These are phyloP conservation scores for Kuraishia piskuri DNA, from an alignment of 805 yeast species.

Conservation along the genomic window DNA sequence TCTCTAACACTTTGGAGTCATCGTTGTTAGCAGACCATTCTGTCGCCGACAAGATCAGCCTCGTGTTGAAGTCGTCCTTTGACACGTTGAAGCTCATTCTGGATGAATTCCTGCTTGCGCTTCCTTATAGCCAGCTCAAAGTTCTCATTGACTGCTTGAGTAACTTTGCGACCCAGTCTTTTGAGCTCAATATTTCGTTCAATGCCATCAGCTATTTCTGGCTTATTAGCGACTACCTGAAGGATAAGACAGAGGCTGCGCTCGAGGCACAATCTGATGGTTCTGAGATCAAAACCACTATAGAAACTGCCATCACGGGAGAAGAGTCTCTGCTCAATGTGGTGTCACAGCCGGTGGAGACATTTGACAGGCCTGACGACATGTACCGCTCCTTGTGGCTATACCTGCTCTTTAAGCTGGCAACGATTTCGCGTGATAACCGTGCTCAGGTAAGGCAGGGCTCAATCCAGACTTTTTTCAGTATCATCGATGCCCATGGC, in stretches of 20 bases:
- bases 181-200: slow-evolving; percentile 80
- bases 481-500: slow-evolving; percentile 71
- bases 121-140: slow-evolving; percentile 60
- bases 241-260: slow-evolving; percentile 21
- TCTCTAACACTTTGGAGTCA: slow-evolving; percentile 15
- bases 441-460: slow-evolving; percentile 85
- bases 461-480: slow-evolving; percentile 79
- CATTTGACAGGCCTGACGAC: slow-evolving; percentile 13
- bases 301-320: slow-evolving; percentile 10
- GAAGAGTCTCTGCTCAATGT: slow-evolving; percentile 17
- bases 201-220: slow-evolving; percentile 89
- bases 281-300: not conserved
- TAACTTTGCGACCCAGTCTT: slow-evolving; percentile 61
- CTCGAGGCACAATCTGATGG: slow-evolving; percentile 8
- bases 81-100: slow-evolving; percentile 76
- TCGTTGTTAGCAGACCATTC: slow-evolving; percentile 19
- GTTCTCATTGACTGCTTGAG: slow-evolving; percentile 63
- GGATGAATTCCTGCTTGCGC: slow-evolving; percentile 70
- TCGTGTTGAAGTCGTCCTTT: slow-evolving; percentile 60
- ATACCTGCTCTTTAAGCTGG: slow-evolving; percentile 51
- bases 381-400: slow-evolving; percentile 46
- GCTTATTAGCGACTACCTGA: slow-evolving; percentile 75
- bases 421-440: slow-evolving; percentile 52
- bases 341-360: slow-evolving; percentile 13
- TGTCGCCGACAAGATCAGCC: slow-evolving; percentile 37